Evolutionary conservation across 139 green algal genomes (phyloP), one percentile per base, ranked within the genome.

Genomic region (Yamagishiella unicocca): DNA sequence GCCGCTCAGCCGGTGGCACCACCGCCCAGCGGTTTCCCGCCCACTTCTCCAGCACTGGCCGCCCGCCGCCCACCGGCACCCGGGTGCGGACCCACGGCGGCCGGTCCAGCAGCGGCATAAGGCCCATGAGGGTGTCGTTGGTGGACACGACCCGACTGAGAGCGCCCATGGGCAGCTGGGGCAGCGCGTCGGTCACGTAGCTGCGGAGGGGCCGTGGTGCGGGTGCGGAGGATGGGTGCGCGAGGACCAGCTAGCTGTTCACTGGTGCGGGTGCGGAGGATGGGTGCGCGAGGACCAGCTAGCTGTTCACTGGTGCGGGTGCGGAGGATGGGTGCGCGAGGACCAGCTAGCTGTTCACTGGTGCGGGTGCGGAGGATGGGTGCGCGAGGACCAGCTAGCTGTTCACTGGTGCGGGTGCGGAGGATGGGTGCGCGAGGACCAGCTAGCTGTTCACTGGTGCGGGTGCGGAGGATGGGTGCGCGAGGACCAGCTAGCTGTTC

Each of bases 111-210:
- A 98, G 93, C n/a, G 95, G 93, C 66, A 98, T 71, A 68, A 98
- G 94, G 21, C 87, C 84, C 93, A 97, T 95, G 53, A 95, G 68
- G 2, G 91, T 92, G 90, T 98, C 96, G 72, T 96, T 92, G 8
- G 93, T 95, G 64, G 74, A 82, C 58, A 97, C 78, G 73, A 97
- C 29, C 3, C 96, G 91, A 14, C 90, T 74, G 74, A 97, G 90
- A 8, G 97, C 82, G 33, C 93, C 91, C 75, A 97, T 88, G 10
- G 94, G 92, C 77, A 98, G 90, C 0, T 53, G 54, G 2, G 79
- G 82, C 24, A 95, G 33, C 80, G 94, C 75, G 84, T 98, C 96
- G 22, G 94, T 96, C 29, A 99, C 82, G 92, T 98, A 97, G 21
- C 93, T 94, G 91, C 2, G 31, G 62, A n/a, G 3, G 21, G 61